Evolutionary conservation across 73 alveolate species (phyloP).

Genomic region (Effrenium voratum): DNA sequence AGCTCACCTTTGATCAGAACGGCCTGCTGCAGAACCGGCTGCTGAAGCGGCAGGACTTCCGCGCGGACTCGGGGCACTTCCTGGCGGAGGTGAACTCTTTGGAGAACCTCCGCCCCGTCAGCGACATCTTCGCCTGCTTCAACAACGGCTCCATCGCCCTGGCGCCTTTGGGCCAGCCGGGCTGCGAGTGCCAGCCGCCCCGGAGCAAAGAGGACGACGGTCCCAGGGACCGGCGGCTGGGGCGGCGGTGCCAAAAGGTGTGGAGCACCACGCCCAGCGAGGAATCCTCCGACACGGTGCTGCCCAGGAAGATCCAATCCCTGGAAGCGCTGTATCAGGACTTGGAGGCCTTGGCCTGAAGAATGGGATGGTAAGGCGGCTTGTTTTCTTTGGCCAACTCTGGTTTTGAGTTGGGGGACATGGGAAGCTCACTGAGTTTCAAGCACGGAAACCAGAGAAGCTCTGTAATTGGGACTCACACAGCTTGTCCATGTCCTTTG

Average conservation of each 20-base stretch:
- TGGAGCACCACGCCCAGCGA: not conserved
- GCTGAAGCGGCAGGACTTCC: slow-evolving; percentile 12
- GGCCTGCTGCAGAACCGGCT: slow-evolving; percentile 29
- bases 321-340: slow-evolving; percentile 57
- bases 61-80: not conserved
- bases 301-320: slow-evolving; percentile 43
- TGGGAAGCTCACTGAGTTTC: not conserved
- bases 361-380: too few relatives aligned
- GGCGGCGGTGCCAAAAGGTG: slow-evolving; percentile 8
- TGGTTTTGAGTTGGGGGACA: not conserved
- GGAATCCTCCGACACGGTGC: not conserved
- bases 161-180: slow-evolving; percentile 10
- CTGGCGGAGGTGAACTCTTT: slow-evolving; percentile 20
- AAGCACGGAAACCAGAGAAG: not conserved
- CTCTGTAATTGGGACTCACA: not conserved
- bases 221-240: slow-evolving; percentile 37
- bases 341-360: slow-evolving; percentile 44
- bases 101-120: slow-evolving; percentile 38
- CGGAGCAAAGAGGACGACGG: not conserved
- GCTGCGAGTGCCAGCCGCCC: slow-evolving; percentile 7
- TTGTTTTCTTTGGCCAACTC: not conserved
- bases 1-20: slow-evolving; percentile 21
- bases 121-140: slow-evolving; percentile 32
- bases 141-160: not conserved
- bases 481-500: not conserved